These are phyloP conservation scores for Lantana camara DNA, from an alignment of 257 asterid species.

Conservation along the genomic window DNA sequence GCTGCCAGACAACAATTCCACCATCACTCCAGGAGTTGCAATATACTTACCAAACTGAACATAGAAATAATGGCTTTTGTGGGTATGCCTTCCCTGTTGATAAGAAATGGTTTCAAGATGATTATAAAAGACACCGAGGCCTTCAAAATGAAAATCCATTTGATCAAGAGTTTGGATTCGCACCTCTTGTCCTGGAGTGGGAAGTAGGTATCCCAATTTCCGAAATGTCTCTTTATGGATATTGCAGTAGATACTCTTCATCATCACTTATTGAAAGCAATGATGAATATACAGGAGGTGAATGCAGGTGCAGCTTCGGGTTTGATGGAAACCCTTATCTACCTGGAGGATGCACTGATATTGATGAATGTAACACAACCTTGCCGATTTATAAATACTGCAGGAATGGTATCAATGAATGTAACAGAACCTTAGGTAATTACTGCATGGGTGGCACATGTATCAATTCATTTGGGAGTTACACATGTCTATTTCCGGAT, in stretches of 20 bases:
- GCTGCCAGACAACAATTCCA: constrained; percentile 33
- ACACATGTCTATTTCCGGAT: neutral
- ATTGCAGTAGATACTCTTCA: neutral
- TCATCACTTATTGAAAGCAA: neutral
- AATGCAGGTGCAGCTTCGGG: constrained; percentile 8
- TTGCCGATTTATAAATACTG: neutral
- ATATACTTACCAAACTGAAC: neutral
- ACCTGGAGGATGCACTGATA: constrained; percentile 33
- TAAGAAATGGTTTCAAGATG: constrained; percentile 28
- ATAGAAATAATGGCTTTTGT: constrained; percentile 5
- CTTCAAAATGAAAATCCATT: constrained; percentile 27
- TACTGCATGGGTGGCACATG: neutral
- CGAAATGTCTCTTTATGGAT: neutral
- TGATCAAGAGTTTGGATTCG: constrained; percentile 23
- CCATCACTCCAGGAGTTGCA: neutral
- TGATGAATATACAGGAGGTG: neutral
- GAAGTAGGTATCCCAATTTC: neutral
- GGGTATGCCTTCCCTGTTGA: constrained; percentile 39
- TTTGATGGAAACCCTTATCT: constrained; percentile 43
- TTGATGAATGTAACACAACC: constrained; percentile 31
- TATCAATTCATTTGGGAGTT: neutral
- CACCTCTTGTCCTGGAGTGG: constrained; percentile 41
- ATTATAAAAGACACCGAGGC: constrained; percentile 16
- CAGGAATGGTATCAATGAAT: no score
- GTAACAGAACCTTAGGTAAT: no score